Percentiles rank a stretch among this genome's conserved stretches.
These are phyloP conservation scores for Nissolia schottii DNA, from an alignment of 306 rosid genomes.

Conservation along the genomic window DNA sequence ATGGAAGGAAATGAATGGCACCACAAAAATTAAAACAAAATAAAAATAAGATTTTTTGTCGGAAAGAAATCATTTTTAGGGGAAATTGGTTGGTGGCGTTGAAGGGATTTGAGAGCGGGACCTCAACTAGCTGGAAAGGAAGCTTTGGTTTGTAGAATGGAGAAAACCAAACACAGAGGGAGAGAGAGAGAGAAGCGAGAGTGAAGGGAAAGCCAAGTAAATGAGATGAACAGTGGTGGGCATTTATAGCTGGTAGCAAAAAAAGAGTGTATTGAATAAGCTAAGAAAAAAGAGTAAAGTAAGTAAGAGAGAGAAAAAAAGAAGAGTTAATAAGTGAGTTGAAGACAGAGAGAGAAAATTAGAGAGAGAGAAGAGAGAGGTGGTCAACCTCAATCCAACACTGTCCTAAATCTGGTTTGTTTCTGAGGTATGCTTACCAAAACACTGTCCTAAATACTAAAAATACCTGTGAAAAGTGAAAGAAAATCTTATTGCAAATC, in stretches of 20 bases:
- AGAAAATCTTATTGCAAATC: neutral
- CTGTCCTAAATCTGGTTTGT: slow-evolving; percentile 35
- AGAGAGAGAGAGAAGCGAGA: slow-evolving; percentile 39
- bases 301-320: slow-evolving; percentile 5
- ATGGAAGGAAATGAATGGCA: slow-evolving; percentile 26
- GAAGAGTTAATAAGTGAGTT: neutral
- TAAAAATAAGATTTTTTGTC: slow-evolving; percentile 46
- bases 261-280: slow-evolving; percentile 40
- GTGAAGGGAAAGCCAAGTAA: slow-evolving; percentile 62
- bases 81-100: slow-evolving; percentile 75
- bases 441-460: too few relatives aligned
- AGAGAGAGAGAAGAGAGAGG: neutral
- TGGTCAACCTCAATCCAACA: slow-evolving; percentile 42
- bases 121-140: slow-evolving; percentile 79
- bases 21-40: too few relatives aligned
- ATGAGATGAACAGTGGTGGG: slow-evolving; percentile 33
- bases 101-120: slow-evolving; percentile 42
- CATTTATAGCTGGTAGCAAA: slow-evolving; percentile 48
- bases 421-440: slow-evolving; percentile 31
- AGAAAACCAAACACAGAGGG: slow-evolving; percentile 49
- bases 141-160: slow-evolving; percentile 73
- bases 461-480: too few relatives aligned
- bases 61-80: slow-evolving; percentile 35
- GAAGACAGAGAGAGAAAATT: neutral
- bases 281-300: slow-evolving; percentile 26